Evolutionary conservation across 2,329 filamentous ascomycete species (phyloP), one percentile per base, ranked within the genome.

Genomic region (Scortechinia acanthostroma): DNA sequence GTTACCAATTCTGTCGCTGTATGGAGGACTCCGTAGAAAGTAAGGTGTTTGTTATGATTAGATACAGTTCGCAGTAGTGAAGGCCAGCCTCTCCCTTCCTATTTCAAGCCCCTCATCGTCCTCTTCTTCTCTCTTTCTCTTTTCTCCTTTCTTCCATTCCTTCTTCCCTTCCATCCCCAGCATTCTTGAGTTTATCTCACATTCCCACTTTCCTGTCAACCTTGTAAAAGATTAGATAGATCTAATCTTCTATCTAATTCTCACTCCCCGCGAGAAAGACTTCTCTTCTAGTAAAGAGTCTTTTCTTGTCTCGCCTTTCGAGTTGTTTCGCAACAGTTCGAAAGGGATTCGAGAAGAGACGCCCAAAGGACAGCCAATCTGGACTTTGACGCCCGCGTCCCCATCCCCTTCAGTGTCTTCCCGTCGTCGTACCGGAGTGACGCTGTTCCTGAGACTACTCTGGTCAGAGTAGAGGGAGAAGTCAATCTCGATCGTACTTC

Each of bases 341-440:
- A 72, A 72, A 73, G 73, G 71, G 64, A 64, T 79, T 77, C 74
- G 75, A 82, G 78, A 77, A 74, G 70, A 72, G 73, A 73, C 76
- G 68, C 69, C 64, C 63, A 62, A 69, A 73, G 73, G 72, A 70
- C 76, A 73, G 78, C 68, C 79, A 86, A 80, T 71, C 81, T 86
- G 81, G 81, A 86, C 80, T 86, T 83, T 81, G 80, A 85, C 78
- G 80, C 82, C 69, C 77, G 81, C 69, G 78, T 86, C 68, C 78
- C 83, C 71, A 85, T 88, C 70, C 83, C 83, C 71, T 84, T 86
- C 79, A 86, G 83, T 82, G 77, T 88, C 78, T 88, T 88, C 78
- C 84, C 84, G 74, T 88, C 83, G 72, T 80, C 83, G 74, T 88
- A 88, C 76, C 75, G 79, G 35, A 40, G 35, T 40, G 35, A 40